A percentile compares a stretch with the other conserved stretches of the same genome.
phyloP scores from a whole-genome alignment of 345 rosid species.

The Arabidopsis thaliana region TAIR10.1 NC_003076.8:25557501-25558000 shows the following conservation, averaged over 20 bases:
- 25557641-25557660: constrained; percentile 1
- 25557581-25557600: constrained; percentile 15
- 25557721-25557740: background rate
- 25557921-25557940: constrained; percentile 81
- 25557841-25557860: constrained; percentile 76
- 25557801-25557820: constrained; percentile 94
- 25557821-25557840: constrained; percentile 99
- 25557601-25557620: background rate
- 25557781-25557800: constrained; percentile 94
- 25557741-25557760: constrained; percentile 1
- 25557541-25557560: constrained; percentile 99
- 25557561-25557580: constrained; percentile 86
- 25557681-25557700: background rate
- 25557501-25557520: constrained; percentile 90
- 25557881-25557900: constrained; percentile 92
- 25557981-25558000: background rate
- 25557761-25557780: constrained; percentile 34
- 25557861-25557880: constrained; percentile 84
- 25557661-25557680: background rate
- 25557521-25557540: constrained; percentile 87
- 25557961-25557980: background rate
- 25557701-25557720: constrained; percentile 1
- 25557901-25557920: constrained; percentile 98
- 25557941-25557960: background rate
- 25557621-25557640: constrained; percentile 17